Percentiles rank a stretch among this genome's conserved stretches.
phyloP scores from a whole-genome alignment of 2,329 filamentous ascomycete species.

The Cytospora schulzeri region DNA sequence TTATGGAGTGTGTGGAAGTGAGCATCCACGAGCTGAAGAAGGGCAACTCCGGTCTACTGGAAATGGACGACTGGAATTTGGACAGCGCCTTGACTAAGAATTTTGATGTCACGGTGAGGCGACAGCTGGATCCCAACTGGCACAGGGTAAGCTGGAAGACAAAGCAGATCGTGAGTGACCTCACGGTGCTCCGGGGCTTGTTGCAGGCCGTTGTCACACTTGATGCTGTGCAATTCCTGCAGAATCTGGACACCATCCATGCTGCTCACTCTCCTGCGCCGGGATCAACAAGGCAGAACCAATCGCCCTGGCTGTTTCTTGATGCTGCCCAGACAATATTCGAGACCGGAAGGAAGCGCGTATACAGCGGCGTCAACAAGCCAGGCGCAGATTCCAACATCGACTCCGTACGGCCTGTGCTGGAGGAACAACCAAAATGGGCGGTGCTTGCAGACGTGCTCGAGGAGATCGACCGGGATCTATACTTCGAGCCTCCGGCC shows the following conservation, averaged over 20 bases:
- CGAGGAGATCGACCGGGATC: constrained; percentile 88
- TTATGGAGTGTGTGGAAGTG: constrained; percentile 93
- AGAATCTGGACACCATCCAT: constrained; percentile 91
- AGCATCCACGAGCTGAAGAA: constrained; percentile 95
- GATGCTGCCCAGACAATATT: constrained; percentile 96
- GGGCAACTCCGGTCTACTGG: constrained; percentile 80
- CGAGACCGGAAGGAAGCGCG: constrained; percentile 81
- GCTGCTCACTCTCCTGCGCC: constrained; percentile 87
- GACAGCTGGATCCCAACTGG: constrained; percentile 95
- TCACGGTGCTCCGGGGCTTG: constrained; percentile 80
- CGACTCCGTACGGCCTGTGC: constrained; percentile 72
- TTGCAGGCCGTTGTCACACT: constrained; percentile 81
- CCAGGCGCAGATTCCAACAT: constrained; percentile 51
- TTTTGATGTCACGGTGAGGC: constrained; percentile 84
- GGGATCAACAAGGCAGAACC: constrained; percentile 82
- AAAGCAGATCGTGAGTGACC: constrained; percentile 87
- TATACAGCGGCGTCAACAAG: constrained; percentile 73
- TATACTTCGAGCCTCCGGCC: constrained; percentile 78
- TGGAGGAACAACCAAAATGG: constrained; percentile 96
- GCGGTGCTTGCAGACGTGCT: constrained; percentile 82
- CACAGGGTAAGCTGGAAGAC: constrained; percentile 95
- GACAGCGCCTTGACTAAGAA: constrained; percentile 91
- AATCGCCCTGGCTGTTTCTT: constrained; percentile 94
- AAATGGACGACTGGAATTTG: constrained; percentile 96
- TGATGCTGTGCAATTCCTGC: constrained; percentile 88